phyloP scores from a whole-genome alignment of 2,329 filamentous ascomycete genomes.

The Microcyclospora pomicola region DNA sequence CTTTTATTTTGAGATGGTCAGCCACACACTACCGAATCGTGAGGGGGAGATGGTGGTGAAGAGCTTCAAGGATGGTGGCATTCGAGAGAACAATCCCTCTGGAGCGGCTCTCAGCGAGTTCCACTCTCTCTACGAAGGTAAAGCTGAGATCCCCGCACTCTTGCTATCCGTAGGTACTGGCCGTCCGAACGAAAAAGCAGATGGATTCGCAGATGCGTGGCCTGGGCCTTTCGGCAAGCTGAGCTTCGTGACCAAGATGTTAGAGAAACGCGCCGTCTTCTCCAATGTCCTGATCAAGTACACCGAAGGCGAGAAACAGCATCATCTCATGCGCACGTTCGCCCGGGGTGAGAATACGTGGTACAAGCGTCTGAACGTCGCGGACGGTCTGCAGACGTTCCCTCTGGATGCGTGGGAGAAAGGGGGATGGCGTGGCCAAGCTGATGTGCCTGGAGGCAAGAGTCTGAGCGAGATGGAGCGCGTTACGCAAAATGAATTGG shows the following conservation, averaged over 20 bases:
- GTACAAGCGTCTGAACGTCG: slow-evolving; percentile 38
- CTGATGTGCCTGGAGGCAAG: slow-evolving; percentile 12
- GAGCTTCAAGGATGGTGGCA: slow-evolving; percentile 38
- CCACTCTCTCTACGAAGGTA: slow-evolving; percentile 28
- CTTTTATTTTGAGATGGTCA: slow-evolving; percentile 38
- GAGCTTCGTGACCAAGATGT: slow-evolving; percentile 28
- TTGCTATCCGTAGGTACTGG: slow-evolving; percentile 36
- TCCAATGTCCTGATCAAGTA: slow-evolving; percentile 39
- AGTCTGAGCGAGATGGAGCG: slow-evolving; percentile 33
- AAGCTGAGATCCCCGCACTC: slow-evolving; percentile 27
- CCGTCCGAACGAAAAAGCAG: slow-evolving; percentile 28
- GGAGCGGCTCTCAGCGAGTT: slow-evolving; percentile 36
- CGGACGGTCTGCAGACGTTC: slow-evolving; percentile 31
- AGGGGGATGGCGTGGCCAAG: slow-evolving; percentile 26
- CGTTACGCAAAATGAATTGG: slow-evolving; percentile 28
- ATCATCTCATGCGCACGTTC: slow-evolving; percentile 33
- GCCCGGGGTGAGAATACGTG: slow-evolving; percentile 35
- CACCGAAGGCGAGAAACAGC: slow-evolving; percentile 36
- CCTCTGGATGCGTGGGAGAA: slow-evolving; percentile 34
- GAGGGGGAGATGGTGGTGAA: background rate
- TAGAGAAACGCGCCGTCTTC: slow-evolving; percentile 36
- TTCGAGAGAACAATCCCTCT: slow-evolving; percentile 37
- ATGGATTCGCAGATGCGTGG: slow-evolving; percentile 34
- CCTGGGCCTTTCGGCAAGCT: slow-evolving; percentile 32
- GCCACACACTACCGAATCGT: slow-evolving; percentile 4